Evolutionary conservation across 2,329 filamentous ascomycete genomes (phyloP), one percentile per base, ranked within the genome.

Genomic region (Dothideomycetes sp.): DNA sequence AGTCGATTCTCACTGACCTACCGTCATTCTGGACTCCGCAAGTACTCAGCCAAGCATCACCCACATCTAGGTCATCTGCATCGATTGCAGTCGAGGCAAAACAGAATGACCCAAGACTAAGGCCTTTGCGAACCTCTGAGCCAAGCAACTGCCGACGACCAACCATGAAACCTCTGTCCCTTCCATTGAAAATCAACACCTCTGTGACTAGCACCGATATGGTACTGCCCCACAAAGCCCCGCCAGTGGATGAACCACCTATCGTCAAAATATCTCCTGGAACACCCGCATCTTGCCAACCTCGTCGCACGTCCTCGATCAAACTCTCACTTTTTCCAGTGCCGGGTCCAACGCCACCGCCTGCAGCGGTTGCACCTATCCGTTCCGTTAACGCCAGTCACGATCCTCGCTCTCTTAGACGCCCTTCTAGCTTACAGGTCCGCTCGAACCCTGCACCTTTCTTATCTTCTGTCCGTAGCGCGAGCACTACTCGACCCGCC

Each of bases 401-500:
- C 34, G 14, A 45, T 40, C n/a, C 27, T 35, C 14, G 36, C 36
- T 15, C 38, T 15, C 53, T 66, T 14, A 57, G 59, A 32, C 60
- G 65, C 14, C 65, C 65, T 10, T 55, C 55, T 12, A 67, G 62
- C 19, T 57, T 69, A 24, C 65, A 68, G 45, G 58, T 68, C 32
- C 58, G 62, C 19, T 54, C 63, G 8, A 54, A 61, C 32, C 58
- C 52, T 12, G 63, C 64, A 2, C 63, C 65, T 3, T 67, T 68
- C 47, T 54, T 68, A 5, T 58, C 60, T 19, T 55, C 58, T 1
- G 46, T 55, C 3, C 59, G 61, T 5, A 55, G 44, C 38, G 42
- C 43, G 51, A 29, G 53, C 3, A 51, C 31, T 45, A 22, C n/a
- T 4, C 12, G 31, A 22, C 38, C 40, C 4, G 22, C 45, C 17